A percentile compares a stretch with the other conserved stretches of the same genome.
Conservation (phyloP, 768 basidiomycete species). For the Boletus reticulatus region DNA sequence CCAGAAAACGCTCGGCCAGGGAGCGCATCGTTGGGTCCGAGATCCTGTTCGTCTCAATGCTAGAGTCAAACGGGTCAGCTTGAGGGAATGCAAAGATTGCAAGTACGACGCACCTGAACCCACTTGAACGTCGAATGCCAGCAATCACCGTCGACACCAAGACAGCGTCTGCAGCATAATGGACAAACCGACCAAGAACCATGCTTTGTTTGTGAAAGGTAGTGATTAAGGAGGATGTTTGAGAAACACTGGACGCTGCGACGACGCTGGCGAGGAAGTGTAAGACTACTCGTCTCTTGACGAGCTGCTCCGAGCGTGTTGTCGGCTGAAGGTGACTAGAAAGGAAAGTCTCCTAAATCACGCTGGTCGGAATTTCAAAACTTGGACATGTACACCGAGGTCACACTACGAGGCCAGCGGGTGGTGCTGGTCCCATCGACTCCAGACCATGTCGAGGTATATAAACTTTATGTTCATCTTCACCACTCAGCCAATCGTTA, state of each 20-base stretch:
- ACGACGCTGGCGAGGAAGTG: neutral
- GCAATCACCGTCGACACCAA: conserved; percentile 88
- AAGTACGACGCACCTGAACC: conserved; percentile 70
- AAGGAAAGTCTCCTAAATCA: conserved; percentile 18
- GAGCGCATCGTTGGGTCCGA: conserved; percentile 76
- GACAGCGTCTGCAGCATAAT: conserved; percentile 82
- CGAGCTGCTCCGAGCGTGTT: neutral
- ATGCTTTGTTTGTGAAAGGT: conserved; percentile 31
- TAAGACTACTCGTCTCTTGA: neutral
- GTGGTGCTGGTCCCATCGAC: conserved; percentile 83
- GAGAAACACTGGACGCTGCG: neutral
- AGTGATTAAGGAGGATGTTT: conserved; percentile 1
- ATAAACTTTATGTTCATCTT: neutral
- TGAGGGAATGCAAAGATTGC: neutral
- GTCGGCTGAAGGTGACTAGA: conserved; percentile 2
- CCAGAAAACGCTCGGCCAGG: conserved; percentile 78
- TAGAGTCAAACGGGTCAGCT: conserved; percentile 27
- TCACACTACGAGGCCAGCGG: conserved; percentile 58
- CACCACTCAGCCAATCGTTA: neutral
- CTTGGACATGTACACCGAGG: conserved; percentile 18
- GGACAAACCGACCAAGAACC: conserved; percentile 69
- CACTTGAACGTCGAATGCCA: conserved; percentile 86
- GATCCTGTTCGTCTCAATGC: conserved; percentile 66
- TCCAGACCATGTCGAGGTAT: conserved; percentile 45
- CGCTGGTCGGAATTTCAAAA: neutral